Percentiles rank a stretch among this genome's conserved stretches.
phyloP scores from a whole-genome alignment of 768 basidiomycete genomes.

The Kwoniella europaea region DNA sequence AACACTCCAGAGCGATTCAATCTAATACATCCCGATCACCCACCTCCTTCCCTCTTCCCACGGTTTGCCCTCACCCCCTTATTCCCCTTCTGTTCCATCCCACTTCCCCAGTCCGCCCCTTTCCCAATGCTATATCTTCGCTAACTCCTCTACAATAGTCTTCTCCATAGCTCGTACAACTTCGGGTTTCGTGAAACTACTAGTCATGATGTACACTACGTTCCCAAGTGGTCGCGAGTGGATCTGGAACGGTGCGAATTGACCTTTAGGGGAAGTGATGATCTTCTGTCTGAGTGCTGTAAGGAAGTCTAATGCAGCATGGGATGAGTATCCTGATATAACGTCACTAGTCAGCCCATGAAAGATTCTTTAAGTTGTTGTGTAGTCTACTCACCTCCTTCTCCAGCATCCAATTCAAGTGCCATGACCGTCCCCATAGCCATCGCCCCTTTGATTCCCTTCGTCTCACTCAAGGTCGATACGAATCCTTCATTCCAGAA shows the following conservation, averaged over 20 bases:
- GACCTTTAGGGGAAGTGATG: conserved; percentile 37
- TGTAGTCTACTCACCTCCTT: conserved; percentile 22
- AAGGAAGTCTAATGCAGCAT: conserved; percentile 70
- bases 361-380: too few relatives aligned
- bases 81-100: neutral
- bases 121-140: neutral
- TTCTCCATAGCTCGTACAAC: conserved; percentile 60
- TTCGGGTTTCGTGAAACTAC: conserved; percentile 47
- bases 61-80: too few relatives aligned
- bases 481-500: conserved; percentile 84
- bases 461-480: conserved; percentile 65
- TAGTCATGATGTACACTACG: conserved; percentile 58
- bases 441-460: conserved; percentile 75
- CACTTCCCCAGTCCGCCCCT: neutral
- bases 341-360: neutral
- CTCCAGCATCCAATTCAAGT: conserved; percentile 68
- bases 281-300: conserved; percentile 61
- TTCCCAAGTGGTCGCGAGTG: conserved; percentile 89
- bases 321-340: conserved; percentile 63
- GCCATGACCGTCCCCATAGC: conserved; percentile 82
- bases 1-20: too few relatives aligned
- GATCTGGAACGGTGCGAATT: conserved; percentile 67
- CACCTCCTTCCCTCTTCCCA: too few relatives aligned
- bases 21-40: too few relatives aligned
- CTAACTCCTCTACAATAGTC: conserved; percentile 63